A percentile compares a stretch with the other conserved stretches of the same genome.
Evolutionary conservation across 2,329 filamentous ascomycete species (phyloP).

Genomic region (Didymella sp.): DNA sequence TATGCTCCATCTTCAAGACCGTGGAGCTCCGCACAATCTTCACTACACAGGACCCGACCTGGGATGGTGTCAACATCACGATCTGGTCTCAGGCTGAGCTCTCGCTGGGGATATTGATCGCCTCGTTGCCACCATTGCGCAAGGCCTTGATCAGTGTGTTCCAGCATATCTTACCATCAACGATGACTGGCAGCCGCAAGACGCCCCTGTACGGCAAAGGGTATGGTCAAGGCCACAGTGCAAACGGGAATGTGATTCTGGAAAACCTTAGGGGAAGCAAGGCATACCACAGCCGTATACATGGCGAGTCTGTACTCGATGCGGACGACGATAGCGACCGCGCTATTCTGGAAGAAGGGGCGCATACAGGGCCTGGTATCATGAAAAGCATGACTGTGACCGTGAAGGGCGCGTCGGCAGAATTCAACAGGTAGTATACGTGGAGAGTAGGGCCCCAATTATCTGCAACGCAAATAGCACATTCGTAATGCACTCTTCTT

Average conservation of each 20-base stretch:
- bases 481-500: too few relatives aligned
- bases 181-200: constrained; percentile 4
- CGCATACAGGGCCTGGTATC: constrained; percentile 21
- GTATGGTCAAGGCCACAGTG: constrained; percentile 13
- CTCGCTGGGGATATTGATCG: constrained; percentile 30
- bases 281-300: constrained; percentile 30
- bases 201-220: constrained; percentile 12
- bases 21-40: constrained; percentile 30
- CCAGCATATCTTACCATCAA: constrained; percentile 24
- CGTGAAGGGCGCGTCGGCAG: not conserved
- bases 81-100: constrained; percentile 36
- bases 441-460: not conserved
- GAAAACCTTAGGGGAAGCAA: constrained; percentile 20
- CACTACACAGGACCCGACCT: constrained; percentile 33
- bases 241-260: not conserved
- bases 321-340: constrained; percentile 35
- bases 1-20: constrained; percentile 40
- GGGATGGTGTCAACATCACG: constrained; percentile 31
- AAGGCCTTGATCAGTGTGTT: constrained; percentile 32
- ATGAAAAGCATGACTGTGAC: constrained; percentile 28
- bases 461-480: not conserved
- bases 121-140: constrained; percentile 34
- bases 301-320: constrained; percentile 27
- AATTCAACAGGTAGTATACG: not conserved
- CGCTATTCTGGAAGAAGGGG: constrained; percentile 24